Percentiles rank a stretch among this genome's conserved stretches.
These are phyloP conservation scores for Crotalaria pallida DNA, from an alignment of 306 rosid species.

Conservation along the genomic window DNA sequence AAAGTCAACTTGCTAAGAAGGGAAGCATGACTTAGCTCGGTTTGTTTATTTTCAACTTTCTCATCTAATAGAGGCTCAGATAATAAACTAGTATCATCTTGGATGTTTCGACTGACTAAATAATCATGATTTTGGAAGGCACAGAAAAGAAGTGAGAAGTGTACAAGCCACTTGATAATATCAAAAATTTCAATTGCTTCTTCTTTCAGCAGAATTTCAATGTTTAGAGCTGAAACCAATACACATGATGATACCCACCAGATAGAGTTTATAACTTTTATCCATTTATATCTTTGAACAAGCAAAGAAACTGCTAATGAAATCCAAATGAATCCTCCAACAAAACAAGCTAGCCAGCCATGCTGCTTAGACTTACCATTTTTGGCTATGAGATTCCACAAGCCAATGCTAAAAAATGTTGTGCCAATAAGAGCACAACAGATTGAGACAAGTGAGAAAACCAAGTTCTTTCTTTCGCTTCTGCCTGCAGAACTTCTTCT, in stretches of 20 bases:
- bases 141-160: slow-evolving; percentile 42
- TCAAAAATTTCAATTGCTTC: slow-evolving; percentile 29
- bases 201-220: slow-evolving; percentile 30
- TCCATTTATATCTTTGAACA: slow-evolving; percentile 37
- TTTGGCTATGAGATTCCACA: slow-evolving; percentile 36
- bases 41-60: slow-evolving; percentile 14
- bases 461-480: slow-evolving; percentile 25
- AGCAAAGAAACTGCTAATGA: slow-evolving; percentile 46
- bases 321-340: slow-evolving; percentile 50
- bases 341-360: slow-evolving; percentile 27
- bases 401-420: slow-evolving; percentile 31
- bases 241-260: slow-evolving; percentile 54
- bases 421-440: slow-evolving; percentile 39
- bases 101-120: slow-evolving; percentile 1
- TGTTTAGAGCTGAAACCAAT: slow-evolving; percentile 40
- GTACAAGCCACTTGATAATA: slow-evolving; percentile 32
- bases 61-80: slow-evolving; percentile 46
- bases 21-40: slow-evolving; percentile 22
- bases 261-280: slow-evolving; percentile 31
- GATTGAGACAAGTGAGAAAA: slow-evolving; percentile 28
- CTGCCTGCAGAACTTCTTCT: slow-evolving; percentile 11
- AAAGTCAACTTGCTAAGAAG: slow-evolving; percentile 49
- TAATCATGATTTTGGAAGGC: slow-evolving; percentile 34
- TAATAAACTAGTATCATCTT: slow-evolving; percentile 12
- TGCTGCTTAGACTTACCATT: background rate